Base-by-base conservation (phyloP, 352 stramenopile genomes). In the Pythium periplocum region DNA sequence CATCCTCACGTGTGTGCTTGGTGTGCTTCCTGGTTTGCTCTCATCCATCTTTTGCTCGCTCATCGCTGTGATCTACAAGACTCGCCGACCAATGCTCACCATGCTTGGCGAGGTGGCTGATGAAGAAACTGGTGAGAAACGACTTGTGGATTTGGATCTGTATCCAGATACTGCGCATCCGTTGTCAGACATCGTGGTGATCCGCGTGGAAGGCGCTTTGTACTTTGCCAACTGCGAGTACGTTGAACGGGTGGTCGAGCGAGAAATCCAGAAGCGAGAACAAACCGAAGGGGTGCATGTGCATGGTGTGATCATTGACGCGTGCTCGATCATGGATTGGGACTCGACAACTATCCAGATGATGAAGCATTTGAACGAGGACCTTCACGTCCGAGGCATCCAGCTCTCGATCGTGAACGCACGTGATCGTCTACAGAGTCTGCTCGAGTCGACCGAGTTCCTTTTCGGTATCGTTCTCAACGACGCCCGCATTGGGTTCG, bases 261-360 rank as follows among this genome's bases (percentile, higher is more conserved):
- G 71, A 6, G 71, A 82, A 43, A 76, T 82, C 49, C 59, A 42
- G 35, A 66, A 71, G 51, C 68, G 71, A 6, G 52, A 81, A 37
- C 55, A 75, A 30, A 78, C 59, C 0, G 65, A 75, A 30, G 66
- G 59, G 33, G 49, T 72, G 43, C 50, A 48, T 17, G 73, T 87
- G 38, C 65, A 64, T 38, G 78, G 78, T 36, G 75, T 89, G 37
- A 67, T 86, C 5, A 86, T 91, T 45, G 83, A 93, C 48, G 79
- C 80, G 34, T 68, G 70, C 30, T 90, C 71, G 45, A 83, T 90
- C 51, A 90, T 90, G 75, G 83, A 93, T 46, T 88, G 81, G 73
- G 83, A 93, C 57, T 87, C 78, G 8, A 93, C 83, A 0, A 90
- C 83, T 12, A 88, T 93, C 41, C 83, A 93, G 55, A 88, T 90